A percentile compares a stretch with the other conserved stretches of the same genome.
Conservation (phyloP, 164 flowering plant species). For the Vitis amurensis region DNA sequence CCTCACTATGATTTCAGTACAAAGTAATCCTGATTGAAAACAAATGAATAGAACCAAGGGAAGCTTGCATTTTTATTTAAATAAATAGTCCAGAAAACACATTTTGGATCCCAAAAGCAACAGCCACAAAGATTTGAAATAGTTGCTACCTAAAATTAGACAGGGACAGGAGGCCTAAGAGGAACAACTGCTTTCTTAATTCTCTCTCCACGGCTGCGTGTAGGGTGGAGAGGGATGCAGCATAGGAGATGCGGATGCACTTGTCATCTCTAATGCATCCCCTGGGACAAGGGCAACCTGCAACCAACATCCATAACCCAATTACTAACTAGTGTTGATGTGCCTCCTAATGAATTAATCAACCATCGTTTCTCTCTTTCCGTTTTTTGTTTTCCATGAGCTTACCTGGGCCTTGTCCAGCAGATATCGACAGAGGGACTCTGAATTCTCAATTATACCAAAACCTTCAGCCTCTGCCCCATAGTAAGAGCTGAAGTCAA, state of each 20-base stretch:
- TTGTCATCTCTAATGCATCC: constrained; percentile 90
- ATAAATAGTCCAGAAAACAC: background rate
- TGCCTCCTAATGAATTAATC: background rate
- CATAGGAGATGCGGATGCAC: constrained; percentile 92
- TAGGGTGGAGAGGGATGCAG: constrained; percentile 71
- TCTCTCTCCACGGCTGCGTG: constrained; percentile 70
- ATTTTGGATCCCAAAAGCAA: background rate
- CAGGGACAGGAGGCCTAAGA: constrained; percentile 55
- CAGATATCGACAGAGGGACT: constrained; percentile 80
- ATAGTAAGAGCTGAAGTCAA: constrained; percentile 83
- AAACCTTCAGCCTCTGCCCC: constrained; percentile 81
- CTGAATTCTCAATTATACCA: constrained; percentile 72
- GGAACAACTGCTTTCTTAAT: constrained; percentile 62
- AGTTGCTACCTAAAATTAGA: constrained; percentile 20
- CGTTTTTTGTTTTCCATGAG: constrained; percentile 6
- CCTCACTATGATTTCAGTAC: too few species aligned
- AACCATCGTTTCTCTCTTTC: constrained; percentile 2
- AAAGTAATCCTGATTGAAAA: background rate
- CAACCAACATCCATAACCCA: background rate
- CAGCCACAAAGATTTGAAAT: background rate
- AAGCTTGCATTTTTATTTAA: background rate
- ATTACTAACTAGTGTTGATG: background rate
- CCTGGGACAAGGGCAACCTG: constrained; percentile 99
- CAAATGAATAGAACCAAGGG: background rate
- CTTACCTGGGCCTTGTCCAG: constrained; percentile 84